Percentiles rank a stretch among this genome's conserved stretches.
Conservation (phyloP, 352 stramenopile genomes). For the Pythium vanterpoolii region DNA sequence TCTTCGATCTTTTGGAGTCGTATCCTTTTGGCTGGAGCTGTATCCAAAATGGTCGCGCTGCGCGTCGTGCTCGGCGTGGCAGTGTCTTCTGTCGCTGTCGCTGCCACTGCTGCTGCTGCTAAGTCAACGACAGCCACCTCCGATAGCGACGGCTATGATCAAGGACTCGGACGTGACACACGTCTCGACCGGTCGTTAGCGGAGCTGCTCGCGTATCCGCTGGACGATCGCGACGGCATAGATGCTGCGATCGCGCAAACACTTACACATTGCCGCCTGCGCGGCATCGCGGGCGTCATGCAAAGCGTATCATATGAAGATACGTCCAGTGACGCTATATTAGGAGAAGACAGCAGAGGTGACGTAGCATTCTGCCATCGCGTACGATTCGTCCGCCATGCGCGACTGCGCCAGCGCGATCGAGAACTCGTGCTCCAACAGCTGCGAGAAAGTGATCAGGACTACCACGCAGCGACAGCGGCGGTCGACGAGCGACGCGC, state of each 20-base stretch:
- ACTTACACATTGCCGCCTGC: slow-evolving; percentile 11
- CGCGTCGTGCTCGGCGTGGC: background rate
- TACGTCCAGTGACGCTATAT: background rate
- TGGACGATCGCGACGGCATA: background rate
- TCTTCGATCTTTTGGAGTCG: slow-evolving; percentile 26
- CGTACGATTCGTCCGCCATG: slow-evolving; percentile 49
- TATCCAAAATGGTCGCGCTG: background rate
- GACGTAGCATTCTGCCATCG: slow-evolving; percentile 35
- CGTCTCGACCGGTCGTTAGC: slow-evolving; percentile 8
- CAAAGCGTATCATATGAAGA: background rate
- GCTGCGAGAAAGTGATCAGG: background rate
- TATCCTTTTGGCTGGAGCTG: background rate
- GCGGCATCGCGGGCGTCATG: slow-evolving; percentile 15
- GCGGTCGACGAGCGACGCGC: slow-evolving; percentile 17
- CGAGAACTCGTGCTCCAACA: background rate
- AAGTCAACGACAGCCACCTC: background rate
- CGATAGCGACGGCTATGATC: background rate
- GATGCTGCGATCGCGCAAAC: slow-evolving; percentile 14
- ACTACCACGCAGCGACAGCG: background rate
- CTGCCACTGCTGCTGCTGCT: background rate
- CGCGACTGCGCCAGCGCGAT: slow-evolving; percentile 31
- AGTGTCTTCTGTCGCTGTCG: background rate
- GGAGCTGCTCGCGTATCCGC: slow-evolving; percentile 15
- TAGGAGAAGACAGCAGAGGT: background rate
- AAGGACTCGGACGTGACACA: background rate